Conservation (phyloP, 192 early-diverging fungal species). For the Gryganskiella cystojenkinii region DNA sequence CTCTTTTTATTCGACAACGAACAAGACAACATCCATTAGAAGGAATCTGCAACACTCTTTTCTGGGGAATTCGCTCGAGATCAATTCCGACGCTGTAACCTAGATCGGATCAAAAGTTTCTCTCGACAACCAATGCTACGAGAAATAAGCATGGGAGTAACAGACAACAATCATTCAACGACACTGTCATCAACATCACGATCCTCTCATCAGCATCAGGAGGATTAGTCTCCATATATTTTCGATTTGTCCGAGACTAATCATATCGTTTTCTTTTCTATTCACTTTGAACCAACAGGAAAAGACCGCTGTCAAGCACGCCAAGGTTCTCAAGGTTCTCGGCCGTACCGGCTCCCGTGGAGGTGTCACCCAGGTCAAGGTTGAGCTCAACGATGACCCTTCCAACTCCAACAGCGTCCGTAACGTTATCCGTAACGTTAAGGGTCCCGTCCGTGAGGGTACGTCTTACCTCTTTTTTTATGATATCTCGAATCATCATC, state of each 20-base stretch:
- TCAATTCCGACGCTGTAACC: too few species aligned
- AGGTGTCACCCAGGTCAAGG: constrained; percentile 99
- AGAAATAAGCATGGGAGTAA: too few species aligned
- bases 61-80: too few species aligned
- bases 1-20: too few species aligned
- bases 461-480: constrained; percentile 13
- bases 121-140: too few species aligned
- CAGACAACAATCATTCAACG: too few species aligned
- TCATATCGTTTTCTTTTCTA: not conserved
- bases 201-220: not conserved
- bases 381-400: constrained; percentile 98
- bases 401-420: constrained; percentile 69
- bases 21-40: too few species aligned
- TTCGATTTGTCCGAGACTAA: too few species aligned
- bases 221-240: too few species aligned
- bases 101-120: too few species aligned
- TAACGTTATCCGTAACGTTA: constrained; percentile 99
- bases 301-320: constrained; percentile 86
- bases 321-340: constrained; percentile 95
- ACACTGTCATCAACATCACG: too few species aligned
- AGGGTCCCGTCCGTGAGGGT: constrained; percentile 96
- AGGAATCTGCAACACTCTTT: too few species aligned
- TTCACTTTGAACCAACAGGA: constrained; percentile 21
- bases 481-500: not conserved
- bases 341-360: constrained; percentile 99